A percentile compares a stretch with the other conserved stretches of the same genome.
Evolutionary conservation across 495 filamentous ascomycete species (phyloP).

Genomic region (Lichina pygmaea): DNA sequence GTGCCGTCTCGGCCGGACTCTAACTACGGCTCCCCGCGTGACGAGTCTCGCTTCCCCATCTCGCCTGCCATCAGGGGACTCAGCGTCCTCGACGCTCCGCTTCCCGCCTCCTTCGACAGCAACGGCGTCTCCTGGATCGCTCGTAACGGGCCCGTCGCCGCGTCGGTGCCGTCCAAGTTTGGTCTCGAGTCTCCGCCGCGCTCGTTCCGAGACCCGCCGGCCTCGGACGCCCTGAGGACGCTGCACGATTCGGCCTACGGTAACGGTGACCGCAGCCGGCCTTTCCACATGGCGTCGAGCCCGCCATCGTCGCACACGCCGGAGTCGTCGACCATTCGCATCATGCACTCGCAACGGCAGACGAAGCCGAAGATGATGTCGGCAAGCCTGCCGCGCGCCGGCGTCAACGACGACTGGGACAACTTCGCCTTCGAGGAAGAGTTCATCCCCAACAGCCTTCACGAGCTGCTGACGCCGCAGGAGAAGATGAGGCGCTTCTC

Average conservation of each 20-base stretch:
- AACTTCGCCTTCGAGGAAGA: conserved; percentile 76
- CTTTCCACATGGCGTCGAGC: conserved; percentile 33
- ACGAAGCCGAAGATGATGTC: conserved; percentile 52
- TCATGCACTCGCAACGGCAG: conserved; percentile 66
- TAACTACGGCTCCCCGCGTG: conserved; percentile 66
- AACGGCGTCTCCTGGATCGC: conserved; percentile 84
- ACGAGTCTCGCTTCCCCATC: conserved; percentile 42
- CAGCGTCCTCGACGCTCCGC: conserved; percentile 74
- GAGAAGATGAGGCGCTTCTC: conserved; percentile 71
- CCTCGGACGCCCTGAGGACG: conserved; percentile 48
- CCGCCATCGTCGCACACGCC: conserved; percentile 28
- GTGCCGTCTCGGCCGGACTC: conserved; percentile 15
- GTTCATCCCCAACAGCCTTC: conserved; percentile 59
- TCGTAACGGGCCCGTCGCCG: conserved; percentile 68
- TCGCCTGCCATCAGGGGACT: conserved; percentile 46
- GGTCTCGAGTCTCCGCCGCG: conserved; percentile 69
- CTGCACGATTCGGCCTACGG: conserved; percentile 70
- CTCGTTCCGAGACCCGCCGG: conserved; percentile 31
- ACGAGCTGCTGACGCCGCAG: conserved; percentile 76
- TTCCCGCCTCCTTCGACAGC: conserved; percentile 90
- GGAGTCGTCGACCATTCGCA: conserved; percentile 38
- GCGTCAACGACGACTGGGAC: conserved; percentile 26
- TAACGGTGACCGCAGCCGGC: conserved; percentile 25
- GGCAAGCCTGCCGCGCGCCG: conserved; percentile 42
- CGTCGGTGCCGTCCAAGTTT: conserved; percentile 81